Percentiles rank a stretch among this genome's conserved stretches.
These are phyloP conservation scores for Fusarium proliferatum DNA, from an alignment of 2,329 filamentous ascomycete species.

Conservation along the genomic window DNA sequence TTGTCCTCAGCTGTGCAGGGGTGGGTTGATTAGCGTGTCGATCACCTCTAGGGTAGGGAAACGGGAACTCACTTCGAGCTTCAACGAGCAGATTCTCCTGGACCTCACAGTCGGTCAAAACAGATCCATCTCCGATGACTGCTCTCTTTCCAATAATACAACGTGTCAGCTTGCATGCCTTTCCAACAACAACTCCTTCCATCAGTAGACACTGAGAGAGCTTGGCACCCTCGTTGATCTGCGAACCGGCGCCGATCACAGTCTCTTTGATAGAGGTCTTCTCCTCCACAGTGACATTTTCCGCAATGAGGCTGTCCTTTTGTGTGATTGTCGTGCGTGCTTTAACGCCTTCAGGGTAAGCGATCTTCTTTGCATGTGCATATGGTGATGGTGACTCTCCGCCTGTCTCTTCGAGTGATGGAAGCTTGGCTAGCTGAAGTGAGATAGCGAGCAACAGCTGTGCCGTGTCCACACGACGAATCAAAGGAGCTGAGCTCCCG, in stretches of 20 bases:
- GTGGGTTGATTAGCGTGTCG: constrained; percentile 19
- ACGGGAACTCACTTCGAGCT: constrained; percentile 71
- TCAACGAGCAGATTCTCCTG: constrained; percentile 90
- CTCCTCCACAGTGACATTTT: constrained; percentile 90
- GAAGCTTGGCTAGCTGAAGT: constrained; percentile 86
- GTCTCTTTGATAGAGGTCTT: constrained; percentile 93
- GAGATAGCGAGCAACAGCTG: constrained; percentile 84
- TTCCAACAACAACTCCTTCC: constrained; percentile 89
- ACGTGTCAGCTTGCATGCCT: constrained; percentile 84
- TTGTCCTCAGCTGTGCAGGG: constrained; percentile 69
- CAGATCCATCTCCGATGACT: constrained; percentile 82
- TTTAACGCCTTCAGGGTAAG: constrained; percentile 85
- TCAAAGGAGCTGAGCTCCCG: constrained; percentile 66
- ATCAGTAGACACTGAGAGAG: constrained; percentile 90
- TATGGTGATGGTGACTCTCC: constrained; percentile 73
- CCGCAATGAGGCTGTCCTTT: constrained; percentile 83
- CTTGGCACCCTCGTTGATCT: constrained; percentile 86
- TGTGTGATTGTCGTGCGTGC: constrained; percentile 83
- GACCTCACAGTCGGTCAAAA: constrained; percentile 90
- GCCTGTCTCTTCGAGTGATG: constrained; percentile 73
- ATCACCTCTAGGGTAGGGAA: neutral
- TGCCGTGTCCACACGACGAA: constrained; percentile 89
- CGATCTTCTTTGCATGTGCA: constrained; percentile 82
- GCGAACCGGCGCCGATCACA: constrained; percentile 87
- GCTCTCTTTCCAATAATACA: constrained; percentile 87